phyloP scores from a whole-genome alignment of 257 asterid species.

The Sherardia arvensis region DNA sequence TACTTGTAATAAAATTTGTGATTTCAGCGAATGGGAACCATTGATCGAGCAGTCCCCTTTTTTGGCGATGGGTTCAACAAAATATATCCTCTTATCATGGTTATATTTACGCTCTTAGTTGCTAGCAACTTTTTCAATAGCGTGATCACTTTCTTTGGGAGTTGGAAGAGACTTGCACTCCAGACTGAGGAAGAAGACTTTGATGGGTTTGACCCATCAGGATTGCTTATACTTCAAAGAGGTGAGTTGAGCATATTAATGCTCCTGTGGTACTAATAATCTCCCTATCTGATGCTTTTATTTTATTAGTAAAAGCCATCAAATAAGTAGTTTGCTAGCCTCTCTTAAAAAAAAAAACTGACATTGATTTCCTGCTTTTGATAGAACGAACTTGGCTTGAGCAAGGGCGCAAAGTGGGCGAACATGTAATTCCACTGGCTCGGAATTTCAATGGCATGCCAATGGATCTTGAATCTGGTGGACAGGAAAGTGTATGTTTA shows the following conservation, averaged over 20 bases:
- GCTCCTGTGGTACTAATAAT: neutral
- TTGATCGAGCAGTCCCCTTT: slow-evolving; percentile 86
- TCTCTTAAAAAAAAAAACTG: no score
- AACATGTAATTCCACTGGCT: slow-evolving; percentile 93
- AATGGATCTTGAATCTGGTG: slow-evolving; percentile 70
- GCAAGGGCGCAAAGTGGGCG: slow-evolving; percentile 89
- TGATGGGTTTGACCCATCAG: slow-evolving; percentile 98
- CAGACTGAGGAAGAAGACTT: slow-evolving; percentile 68
- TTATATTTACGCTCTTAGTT: slow-evolving; percentile 76
- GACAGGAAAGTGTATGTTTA: slow-evolving; percentile 43
- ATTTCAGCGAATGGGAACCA: slow-evolving; percentile 94
- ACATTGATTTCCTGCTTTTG: neutral
- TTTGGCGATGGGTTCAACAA: slow-evolving; percentile 88
- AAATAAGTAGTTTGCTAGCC: no score
- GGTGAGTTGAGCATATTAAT: slow-evolving; percentile 32
- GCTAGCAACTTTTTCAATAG: slow-evolving; percentile 92
- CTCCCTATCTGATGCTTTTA: neutral
- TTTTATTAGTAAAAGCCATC: neutral
- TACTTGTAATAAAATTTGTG: slow-evolving; percentile 19
- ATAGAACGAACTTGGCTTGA: slow-evolving; percentile 84
- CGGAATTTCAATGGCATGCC: slow-evolving; percentile 71
- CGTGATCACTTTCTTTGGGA: slow-evolving; percentile 79
- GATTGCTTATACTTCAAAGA: slow-evolving; percentile 83
- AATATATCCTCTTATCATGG: slow-evolving; percentile 98
- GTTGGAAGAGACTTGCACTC: slow-evolving; percentile 78